Percentiles rank a stretch among this genome's conserved stretches.
Evolutionary conservation across 106 monocot genomes (phyloP).

Genomic region (Xerophyta viscosa): DNA sequence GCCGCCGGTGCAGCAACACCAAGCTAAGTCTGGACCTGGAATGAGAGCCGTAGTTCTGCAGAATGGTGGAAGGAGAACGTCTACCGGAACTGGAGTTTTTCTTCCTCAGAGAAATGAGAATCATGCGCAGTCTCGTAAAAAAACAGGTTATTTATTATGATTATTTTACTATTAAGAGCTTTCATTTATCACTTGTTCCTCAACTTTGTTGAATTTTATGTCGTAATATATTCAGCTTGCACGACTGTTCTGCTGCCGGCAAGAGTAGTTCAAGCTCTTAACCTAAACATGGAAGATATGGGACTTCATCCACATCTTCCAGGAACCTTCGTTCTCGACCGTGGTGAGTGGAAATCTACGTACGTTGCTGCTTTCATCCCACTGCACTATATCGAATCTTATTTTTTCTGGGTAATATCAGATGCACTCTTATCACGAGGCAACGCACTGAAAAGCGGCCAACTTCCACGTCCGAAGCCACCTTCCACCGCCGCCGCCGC

Average conservation of each 20-base stretch:
- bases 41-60: conserved; percentile 25
- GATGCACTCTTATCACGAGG: not conserved
- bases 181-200: not conserved
- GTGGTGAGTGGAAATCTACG: too few relatives aligned
- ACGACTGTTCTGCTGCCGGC: conserved; percentile 36
- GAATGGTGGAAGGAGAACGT: conserved; percentile 1
- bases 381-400: not conserved
- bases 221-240: conserved; percentile 7
- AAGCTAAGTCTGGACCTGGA: not conserved
- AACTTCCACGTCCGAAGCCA: not conserved
- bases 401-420: not conserved
- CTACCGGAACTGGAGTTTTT: conserved; percentile 37
- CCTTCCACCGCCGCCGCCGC: not conserved
- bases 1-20: not conserved
- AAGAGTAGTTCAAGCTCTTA: conserved; percentile 32
- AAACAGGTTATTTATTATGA: conserved; percentile 28
- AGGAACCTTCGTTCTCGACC: conserved; percentile 5
- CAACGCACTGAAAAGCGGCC: not conserved
- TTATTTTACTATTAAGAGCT: too few relatives aligned
- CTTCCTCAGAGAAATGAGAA: conserved; percentile 15
- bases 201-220: too few relatives aligned
- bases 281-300: conserved; percentile 26
- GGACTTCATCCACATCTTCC: conserved; percentile 5
- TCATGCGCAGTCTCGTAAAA: conserved; percentile 15
- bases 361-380: too few relatives aligned